Percentiles rank a stretch among this genome's conserved stretches.
These are phyloP conservation scores for Helichrysum umbraculigerum DNA, from an alignment of 129 eudicot species.

Conservation along the genomic window DNA sequence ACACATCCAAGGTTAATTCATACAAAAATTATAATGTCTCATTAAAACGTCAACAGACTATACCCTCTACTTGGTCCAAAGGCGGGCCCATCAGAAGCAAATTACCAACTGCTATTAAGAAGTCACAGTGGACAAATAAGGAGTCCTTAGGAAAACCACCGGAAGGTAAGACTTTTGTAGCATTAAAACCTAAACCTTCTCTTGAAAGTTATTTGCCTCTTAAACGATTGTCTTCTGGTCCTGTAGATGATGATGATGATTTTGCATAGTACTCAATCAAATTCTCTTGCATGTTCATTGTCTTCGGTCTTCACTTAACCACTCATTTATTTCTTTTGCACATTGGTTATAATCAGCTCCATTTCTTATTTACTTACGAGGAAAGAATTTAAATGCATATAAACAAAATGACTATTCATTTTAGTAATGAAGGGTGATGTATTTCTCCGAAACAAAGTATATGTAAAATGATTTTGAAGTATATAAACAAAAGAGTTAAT, in stretches of 20 bases:
- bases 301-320: neutral
- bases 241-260: slow-evolving; percentile 53
- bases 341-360: slow-evolving; percentile 1
- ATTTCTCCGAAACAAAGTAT: neutral
- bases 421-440: neutral
- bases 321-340: slow-evolving; percentile 2
- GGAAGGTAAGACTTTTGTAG: slow-evolving; percentile 42
- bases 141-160: slow-evolving; percentile 44
- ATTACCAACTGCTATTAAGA: slow-evolving; percentile 42
- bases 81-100: slow-evolving; percentile 35
- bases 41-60: slow-evolving; percentile 39
- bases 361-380: neutral
- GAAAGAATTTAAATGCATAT: neutral
- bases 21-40: slow-evolving; percentile 24
- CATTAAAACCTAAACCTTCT: slow-evolving; percentile 39
- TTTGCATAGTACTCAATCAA: slow-evolving; percentile 35
- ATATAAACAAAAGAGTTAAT: too few relatives aligned
- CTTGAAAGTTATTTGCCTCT: slow-evolving; percentile 49
- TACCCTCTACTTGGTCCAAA: slow-evolving; percentile 36
- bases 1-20: slow-evolving; percentile 33
- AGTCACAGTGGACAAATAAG: slow-evolving; percentile 30
- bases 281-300: slow-evolving; percentile 1
- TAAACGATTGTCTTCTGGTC: slow-evolving; percentile 51
- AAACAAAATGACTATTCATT: neutral
- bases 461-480: too few relatives aligned